Evolutionary conservation across 78 protist species (phyloP), one percentile per base, ranked within the genome.

Genomic region (Diacronema lutheri): DNA sequence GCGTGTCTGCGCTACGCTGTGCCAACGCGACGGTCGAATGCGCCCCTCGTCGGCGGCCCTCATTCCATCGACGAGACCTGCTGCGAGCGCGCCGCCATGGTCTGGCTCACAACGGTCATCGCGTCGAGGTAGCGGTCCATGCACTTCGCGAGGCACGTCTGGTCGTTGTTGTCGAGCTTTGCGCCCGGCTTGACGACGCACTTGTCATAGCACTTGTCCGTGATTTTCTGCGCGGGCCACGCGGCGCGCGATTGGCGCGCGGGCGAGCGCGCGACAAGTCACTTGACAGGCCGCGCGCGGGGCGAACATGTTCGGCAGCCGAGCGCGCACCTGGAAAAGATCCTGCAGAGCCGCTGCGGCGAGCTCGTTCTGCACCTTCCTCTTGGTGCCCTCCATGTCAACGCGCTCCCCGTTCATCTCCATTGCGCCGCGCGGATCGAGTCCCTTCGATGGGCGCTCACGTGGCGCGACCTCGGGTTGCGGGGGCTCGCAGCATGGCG

Each of bases 71-170:
- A 44, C 50, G 16, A 9, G 50, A n/a, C n/a, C 7, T 44, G 50
- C 7, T 44, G 50, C 7, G 50, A 44, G 50, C 79, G 56, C 29
- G 79, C 56, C 38, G 79, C 79, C 79, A 56, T 38, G 25, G 79
- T 16, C 57, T 71, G 79, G 23, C 55, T 38, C 14, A 71, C 79
- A 12, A 71, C 14, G n/a, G 79, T 13, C 79, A 71, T 71, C 58
- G 79, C 2, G 57, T 71, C 79, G 40, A 71, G 79, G 38, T 71
- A 71, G 50, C 79, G 10, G 58, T 71, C 79, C 79, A 71, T 71
- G 57, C 79, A 71, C 79, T 71, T 71, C 14, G 79, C 79, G 37
- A 29, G 25, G 79, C 79, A 71, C 0, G 41, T 7, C 57, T 71
- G 41, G 50, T 71, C 79, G 58, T 29, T 19, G 57, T 71, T 56